Evolutionary conservation across 1,139 yeast species (phyloP), one percentile per base, ranked within the genome.

Genomic region (Diutina catenulata): DNA sequence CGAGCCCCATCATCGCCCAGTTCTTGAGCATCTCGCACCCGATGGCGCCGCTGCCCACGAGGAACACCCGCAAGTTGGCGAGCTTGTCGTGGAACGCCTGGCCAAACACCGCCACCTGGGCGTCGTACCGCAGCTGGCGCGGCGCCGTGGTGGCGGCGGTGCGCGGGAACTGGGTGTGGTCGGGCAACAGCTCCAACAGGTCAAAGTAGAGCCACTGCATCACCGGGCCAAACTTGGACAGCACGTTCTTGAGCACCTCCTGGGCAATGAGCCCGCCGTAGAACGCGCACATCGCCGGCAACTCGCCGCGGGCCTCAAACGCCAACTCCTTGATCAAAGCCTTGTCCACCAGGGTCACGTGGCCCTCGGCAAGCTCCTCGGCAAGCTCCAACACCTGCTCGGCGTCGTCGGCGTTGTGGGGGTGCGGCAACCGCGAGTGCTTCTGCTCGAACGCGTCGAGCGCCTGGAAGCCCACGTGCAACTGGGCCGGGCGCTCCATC

Each of bases 21-120:
- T 87, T 88, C 62, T 91, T 91, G 53, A 91, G 70, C 93, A 93
- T 91, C 63, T 91, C 99, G 64, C 99, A 91, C 37, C 99, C 99
- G 67, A 91, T 91, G 28, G 99, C 99, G 55, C 99, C 99, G 2
- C 97, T 76, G 38, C 99, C 99, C 32, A 91, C 98, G 47, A 91
- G 67, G 58, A 91, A 91, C 4, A 88, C 86, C 53, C 74, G 80
- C 46, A 83, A 64, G 57, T 88, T 84, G 35, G 84, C 74, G 43
- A 91, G 61, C 38, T 64, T 66, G 49, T 80, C 75, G 52, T 84
- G 91, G 62, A 74, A 86, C 32, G 74, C 74, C 41, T 71, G 57
- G 45, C 99, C 99, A 50, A 87, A 87, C 2, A 91, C 95, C 4
- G 97, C 96, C 51, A 87, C 81, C 62, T 87, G 95, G 14, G 76